Conservation (phyloP, 2,329 filamentous ascomycete genomes). For the Corynespora cassiicola region DNA sequence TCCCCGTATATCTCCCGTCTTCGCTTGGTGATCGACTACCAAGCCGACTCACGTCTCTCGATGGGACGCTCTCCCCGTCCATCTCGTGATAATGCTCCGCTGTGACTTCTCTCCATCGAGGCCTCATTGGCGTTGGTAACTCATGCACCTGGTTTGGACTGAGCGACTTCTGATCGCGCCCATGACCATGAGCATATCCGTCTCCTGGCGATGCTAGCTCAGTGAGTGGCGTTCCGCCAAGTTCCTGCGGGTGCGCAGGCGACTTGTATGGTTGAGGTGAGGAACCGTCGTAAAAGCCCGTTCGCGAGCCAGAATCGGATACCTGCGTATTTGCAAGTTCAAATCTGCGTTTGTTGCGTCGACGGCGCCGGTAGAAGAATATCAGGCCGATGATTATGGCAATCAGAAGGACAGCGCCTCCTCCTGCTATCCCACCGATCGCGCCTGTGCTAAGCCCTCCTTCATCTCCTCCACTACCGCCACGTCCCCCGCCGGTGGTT, state of each 20-base stretch:
- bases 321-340: constrained; percentile 29
- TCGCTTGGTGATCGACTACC: constrained; percentile 25
- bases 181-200: too few species aligned
- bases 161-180: constrained; percentile 11
- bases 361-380: constrained; percentile 26
- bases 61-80: constrained; percentile 22
- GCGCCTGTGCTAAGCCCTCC: constrained; percentile 30
- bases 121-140: constrained; percentile 21
- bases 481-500: constrained; percentile 4
- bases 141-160: constrained; percentile 20
- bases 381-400: constrained; percentile 27
- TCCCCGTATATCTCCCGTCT: constrained; percentile 16
- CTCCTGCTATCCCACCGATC: constrained; percentile 41
- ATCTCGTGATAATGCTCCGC: constrained; percentile 21
- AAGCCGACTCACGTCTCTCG: constrained; percentile 22
- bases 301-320: constrained; percentile 23
- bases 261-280: constrained; percentile 3
- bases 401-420: constrained; percentile 21
- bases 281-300: constrained; percentile 1
- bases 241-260: constrained; percentile 13
- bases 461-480: constrained; percentile 1
- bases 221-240: constrained; percentile 15
- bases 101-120: constrained; percentile 31
- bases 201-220: constrained; percentile 14
- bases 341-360: constrained; percentile 16